Conservation (phyloP, 345 rosid species). For the Linum usitatissimum region DNA sequence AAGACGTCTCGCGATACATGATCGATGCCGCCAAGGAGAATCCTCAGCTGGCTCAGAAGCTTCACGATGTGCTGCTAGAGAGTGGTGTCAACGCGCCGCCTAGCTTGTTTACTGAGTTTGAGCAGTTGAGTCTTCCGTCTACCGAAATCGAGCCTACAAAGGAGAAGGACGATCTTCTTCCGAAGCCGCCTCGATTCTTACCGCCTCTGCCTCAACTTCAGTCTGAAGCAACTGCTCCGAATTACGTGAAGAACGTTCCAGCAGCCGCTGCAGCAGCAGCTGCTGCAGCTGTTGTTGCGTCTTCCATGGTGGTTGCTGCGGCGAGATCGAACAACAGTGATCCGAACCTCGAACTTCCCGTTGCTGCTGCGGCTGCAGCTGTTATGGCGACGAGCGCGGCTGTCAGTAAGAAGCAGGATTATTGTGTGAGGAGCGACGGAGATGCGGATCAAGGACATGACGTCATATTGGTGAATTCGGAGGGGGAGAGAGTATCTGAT, state of each 20-base stretch:
- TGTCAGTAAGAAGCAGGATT: conserved; percentile 55
- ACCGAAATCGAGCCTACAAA: conserved; percentile 33
- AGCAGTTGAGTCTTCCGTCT: conserved; percentile 32
- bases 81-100: conserved; percentile 90
- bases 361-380: conserved; percentile 90
- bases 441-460: conserved; percentile 38
- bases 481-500: conserved; percentile 54
- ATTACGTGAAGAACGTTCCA: conserved; percentile 52
- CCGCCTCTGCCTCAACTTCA: conserved; percentile 57
- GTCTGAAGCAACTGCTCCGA: conserved; percentile 34
- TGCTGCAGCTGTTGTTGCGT: conserved; percentile 92
- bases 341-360: conserved; percentile 68
- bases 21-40: conserved; percentile 94
- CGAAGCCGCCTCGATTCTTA: conserved; percentile 36
- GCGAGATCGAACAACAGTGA: conserved; percentile 47
- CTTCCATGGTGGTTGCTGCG: conserved; percentile 90
- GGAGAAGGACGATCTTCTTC: conserved; percentile 28
- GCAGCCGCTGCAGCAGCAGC: conserved; percentile 78
- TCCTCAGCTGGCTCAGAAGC: conserved; percentile 81
- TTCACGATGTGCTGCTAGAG: conserved; percentile 85
- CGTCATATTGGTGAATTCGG: conserved; percentile 29
- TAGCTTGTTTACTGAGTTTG: conserved; percentile 58
- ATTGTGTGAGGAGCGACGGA: conserved; percentile 36
- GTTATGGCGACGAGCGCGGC: conserved; percentile 77
- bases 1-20: conserved; percentile 90